Evolutionary conservation across 768 basidiomycete species (phyloP).

Genomic region (Suillus discolor): DNA sequence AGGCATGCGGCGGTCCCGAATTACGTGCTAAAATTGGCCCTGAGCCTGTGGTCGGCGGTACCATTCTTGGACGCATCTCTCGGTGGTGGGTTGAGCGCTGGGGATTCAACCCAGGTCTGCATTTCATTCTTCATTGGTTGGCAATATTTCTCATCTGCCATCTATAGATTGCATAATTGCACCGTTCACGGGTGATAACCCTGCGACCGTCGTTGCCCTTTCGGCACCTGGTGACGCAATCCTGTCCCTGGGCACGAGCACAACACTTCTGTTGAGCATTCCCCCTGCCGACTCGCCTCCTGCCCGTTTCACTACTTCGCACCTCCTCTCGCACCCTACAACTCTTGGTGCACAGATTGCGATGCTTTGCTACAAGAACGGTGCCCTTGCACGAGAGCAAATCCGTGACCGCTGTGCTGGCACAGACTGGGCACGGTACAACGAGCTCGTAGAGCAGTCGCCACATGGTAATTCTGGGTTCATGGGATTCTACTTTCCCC

Average conservation of each 20-base stretch:
- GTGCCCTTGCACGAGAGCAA: conserved; percentile 78
- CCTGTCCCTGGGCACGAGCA: conserved; percentile 86
- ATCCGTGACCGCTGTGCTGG: conserved; percentile 67
- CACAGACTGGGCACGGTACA: conserved; percentile 69
- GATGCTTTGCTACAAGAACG: conserved; percentile 94
- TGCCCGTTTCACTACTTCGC: conserved; percentile 72
- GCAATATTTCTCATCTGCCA: background rate
- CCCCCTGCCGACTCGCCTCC: conserved; percentile 66
- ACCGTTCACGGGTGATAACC: conserved; percentile 90
- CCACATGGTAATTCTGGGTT: conserved; percentile 60
- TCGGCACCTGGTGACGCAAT: conserved; percentile 80
- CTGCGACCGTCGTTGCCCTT: conserved; percentile 76
- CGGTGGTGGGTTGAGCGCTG: conserved; percentile 75
- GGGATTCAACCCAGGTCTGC: conserved; percentile 68
- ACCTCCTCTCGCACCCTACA: conserved; percentile 73
- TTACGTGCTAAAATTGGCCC: conserved; percentile 71
- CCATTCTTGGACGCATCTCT: conserved; percentile 62
- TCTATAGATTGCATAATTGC: conserved; percentile 70
- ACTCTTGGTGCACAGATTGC: conserved; percentile 68
- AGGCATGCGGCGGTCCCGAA: conserved; percentile 67
- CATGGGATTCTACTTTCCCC: conserved; percentile 78
- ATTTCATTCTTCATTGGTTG: background rate
- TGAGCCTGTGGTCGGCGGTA: conserved; percentile 77
- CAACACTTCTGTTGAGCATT: conserved; percentile 80
- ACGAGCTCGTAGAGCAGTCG: conserved; percentile 57